Conservation (phyloP, 2,329 filamentous ascomycete species). For the Chaetomiaceae sp. region DNA sequence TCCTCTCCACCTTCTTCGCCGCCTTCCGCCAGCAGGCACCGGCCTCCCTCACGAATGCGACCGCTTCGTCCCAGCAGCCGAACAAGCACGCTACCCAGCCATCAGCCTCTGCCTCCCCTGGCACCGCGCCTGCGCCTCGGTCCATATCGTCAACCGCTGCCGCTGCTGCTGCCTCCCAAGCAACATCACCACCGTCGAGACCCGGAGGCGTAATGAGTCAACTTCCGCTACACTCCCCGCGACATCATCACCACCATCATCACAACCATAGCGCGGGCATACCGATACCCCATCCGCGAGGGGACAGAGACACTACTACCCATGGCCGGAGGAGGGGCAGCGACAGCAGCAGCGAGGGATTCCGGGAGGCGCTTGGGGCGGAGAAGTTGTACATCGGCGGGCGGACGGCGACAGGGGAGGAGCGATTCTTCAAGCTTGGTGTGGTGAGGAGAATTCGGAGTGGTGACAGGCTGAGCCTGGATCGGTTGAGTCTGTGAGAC, state of each 20-base stretch:
- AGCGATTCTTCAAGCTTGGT: conserved; percentile 74
- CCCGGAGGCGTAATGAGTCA: conserved; percentile 26
- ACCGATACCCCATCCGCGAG: conserved; percentile 32
- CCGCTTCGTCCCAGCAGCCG: conserved; percentile 27
- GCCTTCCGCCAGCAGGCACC: conserved; percentile 44
- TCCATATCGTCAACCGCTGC: conserved; percentile 13
- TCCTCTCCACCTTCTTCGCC: conserved; percentile 51
- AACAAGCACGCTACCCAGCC: conserved; percentile 34
- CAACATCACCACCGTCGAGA: conserved; percentile 16
- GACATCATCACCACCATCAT: conserved; percentile 24
- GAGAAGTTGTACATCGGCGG: conserved; percentile 82
- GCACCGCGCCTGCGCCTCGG: conserved; percentile 16
- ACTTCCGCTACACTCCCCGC: conserved; percentile 26
- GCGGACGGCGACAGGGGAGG: conserved; percentile 68
- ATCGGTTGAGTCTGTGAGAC: conserved; percentile 64
- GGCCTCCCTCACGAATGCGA: conserved; percentile 21
- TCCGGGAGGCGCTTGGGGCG: conserved; percentile 62
- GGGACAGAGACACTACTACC: neutral
- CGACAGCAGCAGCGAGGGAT: conserved; percentile 70
- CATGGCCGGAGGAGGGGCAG: conserved; percentile 56
- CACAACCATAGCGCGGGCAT: conserved; percentile 28
- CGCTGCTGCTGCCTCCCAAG: conserved; percentile 8
- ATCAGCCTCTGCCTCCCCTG: conserved; percentile 14
- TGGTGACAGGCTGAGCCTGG: conserved; percentile 67
- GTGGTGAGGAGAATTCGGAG: conserved; percentile 68